Conservation (phyloP, 495 filamentous ascomycete species). For the Cetradonia linearis region DNA sequence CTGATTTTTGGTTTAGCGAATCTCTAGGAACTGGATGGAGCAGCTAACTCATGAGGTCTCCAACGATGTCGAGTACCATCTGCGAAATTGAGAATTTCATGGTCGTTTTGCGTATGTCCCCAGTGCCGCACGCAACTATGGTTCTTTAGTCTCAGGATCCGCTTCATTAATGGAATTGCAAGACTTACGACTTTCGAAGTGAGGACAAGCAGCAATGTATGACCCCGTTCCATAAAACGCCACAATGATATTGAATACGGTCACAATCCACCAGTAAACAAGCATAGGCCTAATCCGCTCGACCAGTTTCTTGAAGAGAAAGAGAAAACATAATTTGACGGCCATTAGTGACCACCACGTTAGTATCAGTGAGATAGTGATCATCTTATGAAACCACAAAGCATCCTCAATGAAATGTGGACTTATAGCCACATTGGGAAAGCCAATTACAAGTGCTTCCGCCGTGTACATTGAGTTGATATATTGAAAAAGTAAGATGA, state of each 20-base stretch:
- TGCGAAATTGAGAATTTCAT: conserved; percentile 12
- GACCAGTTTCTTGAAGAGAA: conserved; percentile 22
- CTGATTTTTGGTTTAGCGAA: conserved; percentile 6
- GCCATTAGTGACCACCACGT: conserved; percentile 20
- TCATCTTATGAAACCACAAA: conserved; percentile 14
- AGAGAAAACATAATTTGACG: conserved; percentile 26
- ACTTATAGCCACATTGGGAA: not conserved
- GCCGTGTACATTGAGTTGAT: conserved; percentile 20
- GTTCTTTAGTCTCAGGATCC: not conserved
- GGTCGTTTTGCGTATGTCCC: not conserved
- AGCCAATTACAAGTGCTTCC: conserved; percentile 2
- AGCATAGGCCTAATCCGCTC: conserved; percentile 17
- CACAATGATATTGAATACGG: conserved; percentile 14
- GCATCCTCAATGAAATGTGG: conserved; percentile 4
- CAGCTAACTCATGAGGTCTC: conserved; percentile 21
- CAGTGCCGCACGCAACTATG: not conserved
- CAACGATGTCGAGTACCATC: conserved; percentile 18
- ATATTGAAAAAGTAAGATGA: conserved; percentile 16
- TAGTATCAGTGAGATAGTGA: conserved; percentile 8
- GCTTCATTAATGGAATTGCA: not conserved
- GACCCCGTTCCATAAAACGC: conserved; percentile 15
- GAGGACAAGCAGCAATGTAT: conserved; percentile 18
- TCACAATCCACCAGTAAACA: conserved; percentile 23
- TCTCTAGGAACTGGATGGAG: not conserved
- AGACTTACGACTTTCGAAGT: conserved; percentile 11